Conservation (phyloP, 106 monocot genomes). For the Cymbidium sinense region DNA sequence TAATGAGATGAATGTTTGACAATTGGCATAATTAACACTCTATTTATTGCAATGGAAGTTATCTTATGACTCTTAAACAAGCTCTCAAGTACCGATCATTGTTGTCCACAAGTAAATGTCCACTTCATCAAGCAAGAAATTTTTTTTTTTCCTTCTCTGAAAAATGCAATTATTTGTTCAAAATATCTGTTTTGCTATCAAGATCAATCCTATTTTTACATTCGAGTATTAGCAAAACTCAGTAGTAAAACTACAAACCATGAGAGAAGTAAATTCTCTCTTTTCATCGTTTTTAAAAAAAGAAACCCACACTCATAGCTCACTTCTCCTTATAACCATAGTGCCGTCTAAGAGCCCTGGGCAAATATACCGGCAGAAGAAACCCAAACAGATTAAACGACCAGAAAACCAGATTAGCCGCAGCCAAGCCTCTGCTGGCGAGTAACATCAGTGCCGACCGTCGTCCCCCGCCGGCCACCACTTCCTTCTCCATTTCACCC, state of each 20-base stretch:
- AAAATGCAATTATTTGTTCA: no score
- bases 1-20: no score
- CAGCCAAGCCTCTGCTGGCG: conserved; percentile 33
- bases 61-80: no score
- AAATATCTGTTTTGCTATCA: no score
- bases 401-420: conserved; percentile 48
- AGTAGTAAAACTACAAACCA: background rate
- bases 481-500: conserved; percentile 21
- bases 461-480: background rate
- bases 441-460: conserved; percentile 8
- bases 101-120: no score
- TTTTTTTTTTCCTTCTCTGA: no score
- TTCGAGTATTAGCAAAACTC: background rate
- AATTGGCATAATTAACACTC: no score
- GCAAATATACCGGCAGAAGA: conserved; percentile 53
- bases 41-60: no score
- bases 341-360: conserved; percentile 34
- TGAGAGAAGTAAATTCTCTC: background rate
- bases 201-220: no score
- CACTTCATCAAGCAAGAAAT: no score
- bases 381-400: conserved; percentile 51
- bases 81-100: no score
- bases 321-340: conserved; percentile 11
- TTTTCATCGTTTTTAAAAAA: background rate
- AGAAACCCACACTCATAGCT: background rate